A percentile compares a stretch with the other conserved stretches of the same genome.
Conservation (phyloP, 1,284 basidiomycete species). For the Sporisorium graminicola region DNA sequence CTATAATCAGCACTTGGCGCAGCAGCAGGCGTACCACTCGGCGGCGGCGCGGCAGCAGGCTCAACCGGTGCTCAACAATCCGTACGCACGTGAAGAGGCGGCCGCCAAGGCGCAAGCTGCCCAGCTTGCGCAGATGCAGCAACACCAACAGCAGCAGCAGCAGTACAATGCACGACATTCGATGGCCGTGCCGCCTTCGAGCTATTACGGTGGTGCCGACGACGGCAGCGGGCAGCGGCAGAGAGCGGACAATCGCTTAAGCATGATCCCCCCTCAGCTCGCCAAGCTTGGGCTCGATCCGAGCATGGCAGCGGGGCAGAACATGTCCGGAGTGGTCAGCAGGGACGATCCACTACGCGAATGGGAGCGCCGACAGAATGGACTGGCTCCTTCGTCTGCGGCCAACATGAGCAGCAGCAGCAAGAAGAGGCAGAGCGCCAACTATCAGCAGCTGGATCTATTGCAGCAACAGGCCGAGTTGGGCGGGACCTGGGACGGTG, state of each 20-base stretch:
- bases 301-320: slow-evolving; percentile 33
- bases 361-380: slow-evolving; percentile 74
- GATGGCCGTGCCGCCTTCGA: slow-evolving; percentile 37
- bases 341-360: slow-evolving; percentile 63
- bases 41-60: slow-evolving; percentile 69
- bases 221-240: slow-evolving; percentile 16
- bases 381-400: slow-evolving; percentile 44
- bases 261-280: slow-evolving; percentile 89
- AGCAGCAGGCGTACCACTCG: slow-evolving; percentile 92
- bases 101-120: slow-evolving; percentile 55
- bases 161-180: slow-evolving; percentile 43
- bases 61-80: slow-evolving; percentile 63
- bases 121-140: slow-evolving; percentile 52
- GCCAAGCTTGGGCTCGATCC: slow-evolving; percentile 69
- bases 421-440: slow-evolving; percentile 30
- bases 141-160: slow-evolving; percentile 47
- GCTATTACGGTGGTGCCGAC: slow-evolving; percentile 28
- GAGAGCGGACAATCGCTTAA: slow-evolving; percentile 73
- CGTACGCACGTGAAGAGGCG: slow-evolving; percentile 56
- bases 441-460: slow-evolving; percentile 54
- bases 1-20: slow-evolving; percentile 92
- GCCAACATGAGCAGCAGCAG: slow-evolving; percentile 39
- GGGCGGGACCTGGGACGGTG: slow-evolving; percentile 24
- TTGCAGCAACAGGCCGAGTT: slow-evolving; percentile 56
- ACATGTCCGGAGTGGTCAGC: slow-evolving; percentile 62